Conservation (phyloP, 2,329 filamentous ascomycete species). For the Sporothrix globosa region DNA sequence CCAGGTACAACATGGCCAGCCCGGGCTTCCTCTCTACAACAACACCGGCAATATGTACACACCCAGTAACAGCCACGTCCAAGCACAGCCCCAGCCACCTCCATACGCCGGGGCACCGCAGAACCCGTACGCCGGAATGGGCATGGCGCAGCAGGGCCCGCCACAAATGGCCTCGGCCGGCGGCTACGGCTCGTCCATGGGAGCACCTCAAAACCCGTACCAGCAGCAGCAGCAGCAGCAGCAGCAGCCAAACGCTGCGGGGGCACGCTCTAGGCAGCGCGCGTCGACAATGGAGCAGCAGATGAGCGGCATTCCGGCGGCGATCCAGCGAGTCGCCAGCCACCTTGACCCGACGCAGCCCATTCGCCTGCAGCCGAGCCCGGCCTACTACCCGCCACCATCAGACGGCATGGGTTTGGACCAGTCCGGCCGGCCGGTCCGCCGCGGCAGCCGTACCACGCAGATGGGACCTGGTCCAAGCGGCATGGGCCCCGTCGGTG, state of each 20-base stretch:
- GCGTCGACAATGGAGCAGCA: slow-evolving; percentile 97
- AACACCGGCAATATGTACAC: slow-evolving; percentile 71
- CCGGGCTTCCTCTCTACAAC: slow-evolving; percentile 72
- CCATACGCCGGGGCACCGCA: slow-evolving; percentile 69
- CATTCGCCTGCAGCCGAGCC: slow-evolving; percentile 90
- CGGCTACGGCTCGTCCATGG: slow-evolving; percentile 54
- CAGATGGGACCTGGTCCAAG: slow-evolving; percentile 54
- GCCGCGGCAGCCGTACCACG: slow-evolving; percentile 74
- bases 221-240: slow-evolving; percentile 65
- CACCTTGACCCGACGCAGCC: slow-evolving; percentile 94
- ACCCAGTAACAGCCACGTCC: slow-evolving; percentile 56
- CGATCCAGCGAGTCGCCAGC: slow-evolving; percentile 92
- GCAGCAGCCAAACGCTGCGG: slow-evolving; percentile 71
- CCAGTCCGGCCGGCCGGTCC: slow-evolving; percentile 60
- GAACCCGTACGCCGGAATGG: slow-evolving; percentile 72
- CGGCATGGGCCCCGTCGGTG: slow-evolving; percentile 16
- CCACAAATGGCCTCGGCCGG: slow-evolving; percentile 65
- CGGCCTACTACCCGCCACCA: slow-evolving; percentile 94
- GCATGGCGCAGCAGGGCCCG: slow-evolving; percentile 64
- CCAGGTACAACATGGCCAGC: slow-evolving; percentile 38
- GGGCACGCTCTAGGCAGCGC: slow-evolving; percentile 70
- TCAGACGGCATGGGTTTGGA: slow-evolving; percentile 76
- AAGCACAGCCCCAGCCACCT: slow-evolving; percentile 66
- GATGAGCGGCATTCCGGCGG: slow-evolving; percentile 86
- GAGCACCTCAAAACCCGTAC: slow-evolving; percentile 48